Evolutionary conservation across 148 eudicot genomes (phyloP), one percentile per base, ranked within the genome.

Genomic region (Rhododendron griersonianum): DNA sequence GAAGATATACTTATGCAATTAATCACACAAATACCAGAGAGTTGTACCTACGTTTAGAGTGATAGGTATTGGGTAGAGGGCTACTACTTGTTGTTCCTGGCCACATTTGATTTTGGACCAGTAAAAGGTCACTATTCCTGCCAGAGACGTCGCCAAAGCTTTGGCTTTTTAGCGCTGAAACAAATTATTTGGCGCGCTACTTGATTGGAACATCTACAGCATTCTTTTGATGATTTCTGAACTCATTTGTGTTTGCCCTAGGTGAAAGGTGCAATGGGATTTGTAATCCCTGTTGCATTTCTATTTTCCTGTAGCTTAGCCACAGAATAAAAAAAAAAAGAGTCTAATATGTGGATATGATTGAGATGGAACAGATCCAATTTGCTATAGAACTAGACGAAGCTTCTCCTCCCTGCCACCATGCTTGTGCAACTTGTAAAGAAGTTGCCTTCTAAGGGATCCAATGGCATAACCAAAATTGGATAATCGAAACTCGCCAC

Each of bases 101-200:
- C 35, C 82, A 23, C 51, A 78, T 18, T 78, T 78, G 81, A 10
- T 78, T 78, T 78, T 78, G 81, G 53, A 78, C 53, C 53, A 78
- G 51, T 2, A 76, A 35, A 44, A 78, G 28, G 82, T 79, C 28
- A 79, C 51, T n/a, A 47, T 79, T 25, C 50, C 5, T 28, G 28
- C 33, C 59, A 25, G 82, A 25, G 33, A 65, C 5, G 1, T 65
- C 4, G 0, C 33, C 30, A 65, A n/a, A 23, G 30, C 73, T 65
- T 25, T 25, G 33, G 33, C 33, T 25, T 65, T 65, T 11, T n/a
- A 65, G 25, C 14, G 11, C 82, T 48, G 82, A 48, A 48, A 48
- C 23, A 47, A 45, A 79, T 77, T 41, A 41, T 55, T 55, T 55
- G 61, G 5, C 21, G 4, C 4, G 61, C 61, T 55, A 16, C 23